phyloP scores from a whole-genome alignment of 352 stramenopile genomes.

The Phytopythium delawarense region DNA sequence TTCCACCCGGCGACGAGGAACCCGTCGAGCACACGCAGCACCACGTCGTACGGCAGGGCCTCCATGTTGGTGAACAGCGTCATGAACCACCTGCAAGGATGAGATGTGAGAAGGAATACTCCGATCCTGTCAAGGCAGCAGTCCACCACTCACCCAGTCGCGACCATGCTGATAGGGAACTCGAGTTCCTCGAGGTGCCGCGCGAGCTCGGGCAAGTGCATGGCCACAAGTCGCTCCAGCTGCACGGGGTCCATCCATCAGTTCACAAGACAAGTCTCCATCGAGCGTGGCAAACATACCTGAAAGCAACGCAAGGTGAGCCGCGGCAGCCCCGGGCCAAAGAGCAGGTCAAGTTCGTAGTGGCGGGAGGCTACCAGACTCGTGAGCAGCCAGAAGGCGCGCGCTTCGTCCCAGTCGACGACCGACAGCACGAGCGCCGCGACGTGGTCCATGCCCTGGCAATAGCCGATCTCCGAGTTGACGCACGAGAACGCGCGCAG shows the following conservation, averaged over 20 bases:
- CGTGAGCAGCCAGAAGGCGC: conserved; percentile 69
- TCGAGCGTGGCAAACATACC: conserved; percentile 18
- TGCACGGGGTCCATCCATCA: conserved; percentile 12
- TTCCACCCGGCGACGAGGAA: conserved; percentile 77
- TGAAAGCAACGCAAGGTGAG: conserved; percentile 66
- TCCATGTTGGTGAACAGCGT: conserved; percentile 80
- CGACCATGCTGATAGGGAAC: conserved; percentile 67
- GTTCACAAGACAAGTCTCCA: neutral
- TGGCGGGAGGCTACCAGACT: conserved; percentile 44
- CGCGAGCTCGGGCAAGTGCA: conserved; percentile 35
- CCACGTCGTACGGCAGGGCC: conserved; percentile 48
- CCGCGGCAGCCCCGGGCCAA: conserved; percentile 50
- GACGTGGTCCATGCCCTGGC: conserved; percentile 74
- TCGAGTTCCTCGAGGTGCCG: conserved; percentile 50
- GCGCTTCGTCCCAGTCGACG: conserved; percentile 57
- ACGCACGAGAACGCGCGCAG: conserved; percentile 61
- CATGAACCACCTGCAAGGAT: conserved; percentile 71
- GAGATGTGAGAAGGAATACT: neutral
- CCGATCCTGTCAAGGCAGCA: neutral
- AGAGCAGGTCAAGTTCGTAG: conserved; percentile 61
- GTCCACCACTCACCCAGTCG: conserved; percentile 36
- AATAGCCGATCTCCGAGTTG: conserved; percentile 70
- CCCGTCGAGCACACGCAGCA: conserved; percentile 56
- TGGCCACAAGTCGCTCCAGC: conserved; percentile 44
- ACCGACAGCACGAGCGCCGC: conserved; percentile 57